Base-by-base conservation (phyloP, 192 early-diverging fungal genomes). In the Coemansia umbellata region DNA sequence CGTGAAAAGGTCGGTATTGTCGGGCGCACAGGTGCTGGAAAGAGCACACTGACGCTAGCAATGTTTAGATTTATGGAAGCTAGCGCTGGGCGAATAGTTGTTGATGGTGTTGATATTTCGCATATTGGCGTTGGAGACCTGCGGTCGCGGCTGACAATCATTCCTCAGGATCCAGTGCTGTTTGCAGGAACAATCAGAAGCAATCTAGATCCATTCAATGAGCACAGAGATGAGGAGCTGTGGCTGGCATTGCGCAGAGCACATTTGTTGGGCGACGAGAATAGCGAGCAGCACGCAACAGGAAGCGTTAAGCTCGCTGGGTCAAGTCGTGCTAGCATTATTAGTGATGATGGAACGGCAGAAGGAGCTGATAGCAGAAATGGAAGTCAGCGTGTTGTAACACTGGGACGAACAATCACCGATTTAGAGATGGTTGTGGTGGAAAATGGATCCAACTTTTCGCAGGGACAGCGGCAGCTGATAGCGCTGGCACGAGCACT, bases 91-190 rank as follows among this genome's bases (percentile, higher is more conserved):
- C 56, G 60, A 0, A 87, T 94, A 37, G 49, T 66, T 3, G 81
- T 94, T 44, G 91, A 94, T 54, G 86, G 82, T 7, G 55, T 91
- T 18, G 85, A 92, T 63, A 91, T 93, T 32, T 63, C 76, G 3
- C 64, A 81, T 26, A 81, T 96, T 41, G 84, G 88, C 36, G 60
- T 91, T 49, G 80, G 86, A 31, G 86, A 92, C 50, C 70, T 96
- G 66, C 83, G 94, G 19, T 67, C 73, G 15, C 66, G 80, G 14
- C 39, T 97, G 45, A 88, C 91, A 2, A 86, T 97, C 39, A 91
- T 97, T 66, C 90, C 92, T 17, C 92, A 97, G 74, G 91, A 92
- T 24, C 90, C 90, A 13, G 81, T 92, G 8, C 56, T 87, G 54
- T 87, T 90, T 59, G 78, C 78, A 35, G 87, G 87, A 19, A 85